These are phyloP conservation scores for Tilletia horrida DNA, from an alignment of 1,284 basidiomycete genomes.

Conservation along the genomic window DNA sequence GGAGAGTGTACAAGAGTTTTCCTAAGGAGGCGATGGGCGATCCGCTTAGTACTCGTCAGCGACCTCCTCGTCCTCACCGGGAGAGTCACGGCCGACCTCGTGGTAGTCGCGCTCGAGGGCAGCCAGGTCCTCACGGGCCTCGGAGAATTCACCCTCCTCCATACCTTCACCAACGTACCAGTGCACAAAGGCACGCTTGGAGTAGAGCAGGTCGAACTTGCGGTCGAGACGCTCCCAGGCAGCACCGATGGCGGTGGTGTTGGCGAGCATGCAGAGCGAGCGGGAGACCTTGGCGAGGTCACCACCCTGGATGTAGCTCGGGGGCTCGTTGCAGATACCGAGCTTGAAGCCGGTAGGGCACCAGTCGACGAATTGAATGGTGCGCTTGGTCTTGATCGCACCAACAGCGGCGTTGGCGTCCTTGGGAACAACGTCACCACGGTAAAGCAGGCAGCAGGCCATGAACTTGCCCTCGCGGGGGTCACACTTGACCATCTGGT, in stretches of 20 bases:
- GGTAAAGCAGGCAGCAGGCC: conserved; percentile 62
- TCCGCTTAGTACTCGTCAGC: conserved; percentile 47
- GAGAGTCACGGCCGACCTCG: conserved; percentile 79
- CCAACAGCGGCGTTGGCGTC: conserved; percentile 90
- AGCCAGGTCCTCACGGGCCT: conserved; percentile 93
- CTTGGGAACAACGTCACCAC: conserved; percentile 96
- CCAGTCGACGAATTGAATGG: conserved; percentile 91
- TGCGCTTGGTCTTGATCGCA: conserved; percentile 76
- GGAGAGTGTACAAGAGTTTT: background rate
- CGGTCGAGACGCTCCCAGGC: conserved; percentile 96
- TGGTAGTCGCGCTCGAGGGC: conserved; percentile 75
- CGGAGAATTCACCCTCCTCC: conserved; percentile 98
- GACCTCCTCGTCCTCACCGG: conserved; percentile 71
- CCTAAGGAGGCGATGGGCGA: background rate
- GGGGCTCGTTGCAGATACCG: conserved; percentile 93
- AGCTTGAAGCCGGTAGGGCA: conserved; percentile 95
- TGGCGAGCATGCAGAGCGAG: conserved; percentile 95
- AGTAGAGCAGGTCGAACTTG: conserved; percentile 90
- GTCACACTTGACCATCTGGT: conserved; percentile 76
- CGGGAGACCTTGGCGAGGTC: conserved; percentile 91
- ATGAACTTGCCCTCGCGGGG: conserved; percentile 73
- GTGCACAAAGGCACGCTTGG: conserved; percentile 55
- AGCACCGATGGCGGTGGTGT: conserved; percentile 87
- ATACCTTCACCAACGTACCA: conserved; percentile 91
- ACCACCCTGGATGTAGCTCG: conserved; percentile 77